Evolutionary conservation across 2,329 filamentous ascomycete genomes (phyloP), one percentile per base, ranked within the genome.

Genomic region (Didymella segeticola): DNA sequence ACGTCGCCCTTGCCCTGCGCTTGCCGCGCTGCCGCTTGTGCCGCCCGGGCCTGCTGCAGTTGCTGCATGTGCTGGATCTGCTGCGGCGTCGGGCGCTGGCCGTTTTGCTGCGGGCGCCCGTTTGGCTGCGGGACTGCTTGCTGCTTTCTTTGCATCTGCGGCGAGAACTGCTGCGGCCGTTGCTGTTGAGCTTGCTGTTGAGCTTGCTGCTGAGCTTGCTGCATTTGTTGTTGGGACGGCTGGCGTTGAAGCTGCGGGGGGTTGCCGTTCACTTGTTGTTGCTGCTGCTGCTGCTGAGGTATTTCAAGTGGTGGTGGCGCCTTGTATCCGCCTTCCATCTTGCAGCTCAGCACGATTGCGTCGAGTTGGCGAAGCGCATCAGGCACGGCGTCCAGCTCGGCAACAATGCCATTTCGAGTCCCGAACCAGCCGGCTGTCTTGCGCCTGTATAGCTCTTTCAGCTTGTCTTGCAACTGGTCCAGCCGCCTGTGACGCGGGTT

Each of bases 321-420:
- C 14, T 63, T 58, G 33, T 70, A 64, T 2, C 64, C 68, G 12
- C 64, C 66, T 33, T 64, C 61, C 53, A 71, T 67, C 12, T 58
- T 67, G 53, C 65, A 77, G n/a, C 55, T 59, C 23, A 73, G 48
- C 5, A 80, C 70, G 19, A 70, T 56, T 20, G 71, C 66, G 53
- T 80, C 69, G 6, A 80, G 61, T 38, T 64, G 69, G 38, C 63
- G 57, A 25, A 80, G 43, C 12, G 72, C 74, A 25, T 69, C 64
- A 14, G 63, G 66, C 11, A 77, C 61, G 1, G 73, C 76, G 12
- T 70, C 62, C 11, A 72, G 53, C 2, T 72, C 61, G 9, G 75
- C 73, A 1, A 79, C 58, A 8, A 78, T 61, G 8, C 75, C 73
- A 12, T 67, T 74, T 1, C 69, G 62, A 10, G 77, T 63, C 1